phyloP scores from a whole-genome alignment of 352 stramenopile species.

The Pythium aquatile region DNA sequence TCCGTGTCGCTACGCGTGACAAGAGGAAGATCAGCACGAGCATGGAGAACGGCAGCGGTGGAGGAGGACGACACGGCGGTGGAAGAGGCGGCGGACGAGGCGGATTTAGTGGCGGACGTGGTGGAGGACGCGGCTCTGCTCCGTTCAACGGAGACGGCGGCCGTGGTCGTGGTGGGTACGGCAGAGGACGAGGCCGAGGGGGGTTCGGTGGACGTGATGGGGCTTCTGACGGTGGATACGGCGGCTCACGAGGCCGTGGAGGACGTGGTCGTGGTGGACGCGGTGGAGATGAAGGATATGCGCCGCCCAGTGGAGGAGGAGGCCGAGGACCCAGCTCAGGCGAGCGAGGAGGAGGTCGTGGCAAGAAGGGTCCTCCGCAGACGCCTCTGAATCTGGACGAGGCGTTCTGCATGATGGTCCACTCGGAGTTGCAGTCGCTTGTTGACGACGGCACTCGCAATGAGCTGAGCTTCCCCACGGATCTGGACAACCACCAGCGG shows the following conservation, averaged over 20 bases:
- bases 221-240: slow-evolving; percentile 4
- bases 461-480: slow-evolving; percentile 68
- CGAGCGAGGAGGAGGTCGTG: neutral
- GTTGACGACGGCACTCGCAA: slow-evolving; percentile 52
- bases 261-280: slow-evolving; percentile 17
- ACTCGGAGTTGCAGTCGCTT: slow-evolving; percentile 56
- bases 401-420: slow-evolving; percentile 68
- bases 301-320: neutral
- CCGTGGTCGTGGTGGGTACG: slow-evolving; percentile 8
- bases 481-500: slow-evolving; percentile 73
- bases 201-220: slow-evolving; percentile 7
- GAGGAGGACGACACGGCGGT: slow-evolving; percentile 5
- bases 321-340: slow-evolving; percentile 8
- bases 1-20: neutral
- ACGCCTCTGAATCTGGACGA: slow-evolving; percentile 50
- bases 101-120: neutral
- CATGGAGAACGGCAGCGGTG: slow-evolving; percentile 12
- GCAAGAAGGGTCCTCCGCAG: slow-evolving; percentile 18
- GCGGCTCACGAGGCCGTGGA: slow-evolving; percentile 4
- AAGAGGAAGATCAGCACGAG: neutral
- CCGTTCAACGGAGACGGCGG: neutral
- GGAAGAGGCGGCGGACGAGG: slow-evolving; percentile 1
- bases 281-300: slow-evolving; percentile 2
- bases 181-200: slow-evolving; percentile 7
- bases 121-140: slow-evolving; percentile 6